Evolutionary conservation across 331 rosid species (phyloP), one percentile per base, ranked within the genome.

Genomic region (Malus hybrid): DNA sequence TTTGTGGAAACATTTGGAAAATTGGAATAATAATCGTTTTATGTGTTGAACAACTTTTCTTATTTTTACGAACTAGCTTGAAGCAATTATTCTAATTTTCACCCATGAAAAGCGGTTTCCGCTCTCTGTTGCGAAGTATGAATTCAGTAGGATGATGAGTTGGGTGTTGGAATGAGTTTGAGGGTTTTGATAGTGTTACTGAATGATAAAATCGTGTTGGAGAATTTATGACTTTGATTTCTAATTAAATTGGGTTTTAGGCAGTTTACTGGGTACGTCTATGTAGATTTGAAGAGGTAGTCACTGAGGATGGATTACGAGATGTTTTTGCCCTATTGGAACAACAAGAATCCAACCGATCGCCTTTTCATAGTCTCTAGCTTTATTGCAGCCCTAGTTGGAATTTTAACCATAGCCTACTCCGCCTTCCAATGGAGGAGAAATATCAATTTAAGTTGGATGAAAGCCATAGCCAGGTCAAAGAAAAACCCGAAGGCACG

Each of bases 381-480:
- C 78, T 75, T 85, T 14, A 57, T 85, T 39, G 98, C 99, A 70
- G 97, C 89, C 63, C 67, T 95, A 15, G 88, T 95, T 87, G 99
- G 99, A 72, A 88, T 90, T 85, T 77, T 92, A 77, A 92, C 97
- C 65, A 90, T 95, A 84, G 93, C 91, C 69, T 92, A 89, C 79
- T 89, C 98, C 0, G 97, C 99, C 69, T 95, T 95, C 76, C 99
- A 90, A 60, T 95, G 98, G 99, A 85, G 98, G 88, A 85, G 99
- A 83, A 89, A 95, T 80, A 95, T 95, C 76, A 95, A 95, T 78
- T 77, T 95, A 60, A 90, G 93, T 89, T 95, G 99, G 98, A 95
- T 86, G 90, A 95, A 78, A 85, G 99, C 99, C 70, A 87, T 95
- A 78, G 96, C 96, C 69, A 89, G 96, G 75, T 86, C 99, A 65